phyloP scores from a whole-genome alignment of 495 filamentous ascomycete genomes.

The Tuber umbilicatum region DNA sequence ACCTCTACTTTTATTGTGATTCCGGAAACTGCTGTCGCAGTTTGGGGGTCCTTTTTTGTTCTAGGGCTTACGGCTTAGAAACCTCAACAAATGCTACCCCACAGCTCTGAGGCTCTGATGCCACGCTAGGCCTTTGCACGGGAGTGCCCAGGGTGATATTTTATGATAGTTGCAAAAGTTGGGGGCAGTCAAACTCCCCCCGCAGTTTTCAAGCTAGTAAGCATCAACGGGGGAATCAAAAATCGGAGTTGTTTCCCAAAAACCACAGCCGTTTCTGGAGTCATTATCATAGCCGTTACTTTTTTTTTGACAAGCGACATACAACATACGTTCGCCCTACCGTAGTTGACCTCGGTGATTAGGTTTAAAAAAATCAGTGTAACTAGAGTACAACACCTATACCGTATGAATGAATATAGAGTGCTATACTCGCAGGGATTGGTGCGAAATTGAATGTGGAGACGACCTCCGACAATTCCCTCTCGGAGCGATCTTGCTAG shows the following conservation, averaged over 20 bases:
- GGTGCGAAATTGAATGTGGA: background rate
- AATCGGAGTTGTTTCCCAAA: background rate
- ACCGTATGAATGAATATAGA: background rate
- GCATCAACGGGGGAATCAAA: background rate
- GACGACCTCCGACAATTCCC: background rate
- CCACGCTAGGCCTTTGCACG: background rate
- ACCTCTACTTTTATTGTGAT: background rate
- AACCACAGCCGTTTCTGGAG: background rate
- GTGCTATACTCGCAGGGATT: background rate
- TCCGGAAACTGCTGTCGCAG: background rate
- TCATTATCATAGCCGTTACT: background rate
- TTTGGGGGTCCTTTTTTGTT: background rate
- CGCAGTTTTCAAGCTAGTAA: background rate
- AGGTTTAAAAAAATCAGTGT: background rate
- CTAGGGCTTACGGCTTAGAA: background rate
- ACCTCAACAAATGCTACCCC: background rate
- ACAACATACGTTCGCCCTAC: background rate
- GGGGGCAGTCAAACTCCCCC: background rate
- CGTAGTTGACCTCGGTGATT: background rate
- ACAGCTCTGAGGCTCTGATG: background rate
- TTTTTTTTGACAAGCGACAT: background rate
- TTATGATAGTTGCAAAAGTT: background rate
- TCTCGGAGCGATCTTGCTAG: background rate
- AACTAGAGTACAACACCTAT: background rate
- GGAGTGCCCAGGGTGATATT: background rate